These are phyloP conservation scores for Aureobasidium melanogenum DNA, from an alignment of 2,329 filamentous ascomycete species.

Conservation along the genomic window DNA sequence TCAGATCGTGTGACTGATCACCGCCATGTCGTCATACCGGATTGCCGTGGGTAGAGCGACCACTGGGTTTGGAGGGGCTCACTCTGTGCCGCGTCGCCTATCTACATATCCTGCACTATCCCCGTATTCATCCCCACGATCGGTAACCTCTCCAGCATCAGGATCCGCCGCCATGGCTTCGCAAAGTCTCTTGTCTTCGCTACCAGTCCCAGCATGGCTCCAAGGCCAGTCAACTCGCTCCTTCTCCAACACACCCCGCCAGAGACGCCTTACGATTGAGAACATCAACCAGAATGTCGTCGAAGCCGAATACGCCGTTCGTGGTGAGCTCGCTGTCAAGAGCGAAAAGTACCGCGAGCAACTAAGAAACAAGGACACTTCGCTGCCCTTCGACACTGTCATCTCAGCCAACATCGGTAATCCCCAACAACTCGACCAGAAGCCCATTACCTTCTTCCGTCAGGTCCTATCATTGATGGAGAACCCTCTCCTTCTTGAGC, in stretches of 20 bases:
- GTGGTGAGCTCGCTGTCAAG: constrained; percentile 88
- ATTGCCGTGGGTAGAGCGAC: constrained; percentile 1
- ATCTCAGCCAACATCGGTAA: constrained; percentile 99
- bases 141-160: background rate
- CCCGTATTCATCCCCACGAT: background rate
- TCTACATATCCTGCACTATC: constrained; percentile 3
- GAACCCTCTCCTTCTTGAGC: constrained; percentile 75
- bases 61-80: background rate
- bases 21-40: constrained; percentile 6
- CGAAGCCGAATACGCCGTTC: constrained; percentile 88
- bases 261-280: constrained; percentile 51
- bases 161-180: background rate
- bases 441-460: constrained; percentile 98
- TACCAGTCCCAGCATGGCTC: background rate
- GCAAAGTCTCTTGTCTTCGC: background rate
- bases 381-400: constrained; percentile 78
- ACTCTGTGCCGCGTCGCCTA: background rate
- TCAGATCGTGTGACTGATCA: background rate
- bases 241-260: constrained; percentile 10
- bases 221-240: background rate
- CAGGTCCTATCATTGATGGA: constrained; percentile 90
- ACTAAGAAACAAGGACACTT: constrained; percentile 48
- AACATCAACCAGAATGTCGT: constrained; percentile 91
- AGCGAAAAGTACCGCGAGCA: constrained; percentile 81
- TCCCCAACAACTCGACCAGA: constrained; percentile 96